Evolutionary conservation across 2,329 filamentous ascomycete species (phyloP).

Genomic region (Paraphaeosphaeria minitans): DNA sequence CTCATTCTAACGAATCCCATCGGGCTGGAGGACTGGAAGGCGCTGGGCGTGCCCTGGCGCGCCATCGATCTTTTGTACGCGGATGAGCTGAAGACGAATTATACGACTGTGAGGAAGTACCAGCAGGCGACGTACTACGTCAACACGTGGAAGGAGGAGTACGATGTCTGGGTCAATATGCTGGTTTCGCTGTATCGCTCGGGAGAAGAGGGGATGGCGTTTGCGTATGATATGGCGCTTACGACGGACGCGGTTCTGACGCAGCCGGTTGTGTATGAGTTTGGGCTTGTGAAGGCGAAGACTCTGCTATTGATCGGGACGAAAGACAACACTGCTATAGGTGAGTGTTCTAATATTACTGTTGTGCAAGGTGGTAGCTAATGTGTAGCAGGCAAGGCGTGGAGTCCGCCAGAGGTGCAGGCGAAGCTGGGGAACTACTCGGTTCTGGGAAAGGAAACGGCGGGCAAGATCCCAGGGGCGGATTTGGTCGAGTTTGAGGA

Average conservation of each 20-base stretch:
- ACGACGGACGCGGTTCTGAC: background rate
- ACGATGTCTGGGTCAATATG: constrained; percentile 2
- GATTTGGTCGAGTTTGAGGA: background rate
- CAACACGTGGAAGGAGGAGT: background rate
- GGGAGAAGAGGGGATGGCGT: background rate
- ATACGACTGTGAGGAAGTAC: background rate
- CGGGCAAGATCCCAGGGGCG: background rate
- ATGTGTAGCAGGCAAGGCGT: constrained; percentile 2
- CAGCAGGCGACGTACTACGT: constrained; percentile 2
- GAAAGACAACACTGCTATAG: constrained; percentile 1
- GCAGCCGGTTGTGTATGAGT: background rate
- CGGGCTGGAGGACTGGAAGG: constrained; percentile 3
- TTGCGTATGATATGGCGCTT: background rate
- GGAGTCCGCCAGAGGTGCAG: constrained; percentile 3
- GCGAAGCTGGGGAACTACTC: background rate
- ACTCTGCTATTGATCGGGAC: background rate
- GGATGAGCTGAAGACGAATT: background rate
- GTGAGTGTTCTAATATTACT: background rate
- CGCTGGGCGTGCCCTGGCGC: constrained; percentile 1
- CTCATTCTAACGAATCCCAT: background rate
- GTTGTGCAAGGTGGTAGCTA: background rate
- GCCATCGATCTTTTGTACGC: background rate
- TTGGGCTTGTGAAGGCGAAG: background rate
- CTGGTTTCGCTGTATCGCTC: background rate
- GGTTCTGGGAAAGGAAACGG: background rate